A percentile compares a stretch with the other conserved stretches of the same genome.
phyloP scores from a whole-genome alignment of 73 alveolate genomes.

The Symbiodinium pilosum region DNA sequence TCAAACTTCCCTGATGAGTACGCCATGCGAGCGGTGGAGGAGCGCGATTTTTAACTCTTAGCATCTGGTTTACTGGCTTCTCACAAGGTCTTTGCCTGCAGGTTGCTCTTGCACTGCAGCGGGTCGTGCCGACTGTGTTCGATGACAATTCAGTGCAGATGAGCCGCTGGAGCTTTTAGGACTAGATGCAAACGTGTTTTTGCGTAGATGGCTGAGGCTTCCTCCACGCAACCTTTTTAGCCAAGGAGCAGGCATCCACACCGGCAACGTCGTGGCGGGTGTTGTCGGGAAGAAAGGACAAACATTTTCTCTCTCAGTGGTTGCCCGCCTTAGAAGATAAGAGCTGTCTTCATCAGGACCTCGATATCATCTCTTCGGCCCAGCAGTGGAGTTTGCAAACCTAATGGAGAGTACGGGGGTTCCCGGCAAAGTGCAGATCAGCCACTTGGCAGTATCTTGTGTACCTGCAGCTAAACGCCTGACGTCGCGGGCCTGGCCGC shows the following conservation, averaged over 20 bases:
- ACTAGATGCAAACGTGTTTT: no score
- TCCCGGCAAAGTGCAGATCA: conserved; percentile 67
- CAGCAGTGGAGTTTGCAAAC: conserved; percentile 79
- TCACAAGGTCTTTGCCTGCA: neutral
- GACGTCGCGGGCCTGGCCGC: no score
- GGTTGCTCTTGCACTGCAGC: conserved; percentile 78
- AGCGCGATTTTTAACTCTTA: neutral
- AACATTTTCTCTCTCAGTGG: no score
- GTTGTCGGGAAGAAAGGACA: conserved; percentile 87
- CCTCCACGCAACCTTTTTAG: no score
- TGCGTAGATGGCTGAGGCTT: no score
- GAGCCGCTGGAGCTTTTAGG: conserved; percentile 22
- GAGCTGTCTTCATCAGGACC: conserved; percentile 42
- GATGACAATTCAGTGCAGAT: conserved; percentile 69
- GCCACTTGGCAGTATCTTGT: no score
- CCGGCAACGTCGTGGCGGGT: conserved; percentile 81
- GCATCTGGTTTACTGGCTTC: neutral
- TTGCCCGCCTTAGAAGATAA: neutral
- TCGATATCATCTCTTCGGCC: conserved; percentile 86
- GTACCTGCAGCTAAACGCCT: no score
- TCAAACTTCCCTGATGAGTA: conserved; percentile 16
- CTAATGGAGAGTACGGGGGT: conserved; percentile 90
- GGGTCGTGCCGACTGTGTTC: conserved; percentile 58
- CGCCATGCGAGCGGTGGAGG: conserved; percentile 92
- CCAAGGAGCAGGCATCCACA: conserved; percentile 85